Conservation (phyloP, 805 yeast genomes). For the Komagataella ulmi region DNA sequence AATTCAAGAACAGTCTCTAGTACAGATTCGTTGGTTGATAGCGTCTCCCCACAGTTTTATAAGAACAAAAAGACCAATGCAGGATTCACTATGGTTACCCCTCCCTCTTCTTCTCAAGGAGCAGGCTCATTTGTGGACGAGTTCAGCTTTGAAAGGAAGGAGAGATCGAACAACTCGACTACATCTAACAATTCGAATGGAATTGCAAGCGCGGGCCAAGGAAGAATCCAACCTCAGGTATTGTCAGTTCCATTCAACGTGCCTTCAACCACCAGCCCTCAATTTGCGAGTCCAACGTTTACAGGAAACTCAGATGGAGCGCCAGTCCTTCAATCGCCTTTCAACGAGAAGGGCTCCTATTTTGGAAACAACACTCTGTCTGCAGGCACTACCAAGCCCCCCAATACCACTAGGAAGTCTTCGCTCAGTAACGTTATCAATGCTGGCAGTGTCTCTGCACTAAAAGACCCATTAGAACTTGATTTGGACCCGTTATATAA, state of each 20-base stretch:
- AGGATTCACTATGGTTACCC: not conserved
- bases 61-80: not conserved
- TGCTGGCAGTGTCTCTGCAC: not conserved
- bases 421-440: not conserved
- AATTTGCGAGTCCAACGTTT: not conserved
- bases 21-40: constrained; percentile 19
- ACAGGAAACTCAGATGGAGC: not conserved
- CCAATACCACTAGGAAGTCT: not conserved
- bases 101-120: constrained; percentile 12
- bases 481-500: constrained; percentile 22
- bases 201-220: not conserved
- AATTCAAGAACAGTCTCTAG: constrained; percentile 14
- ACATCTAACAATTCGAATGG: not conserved
- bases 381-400: not conserved
- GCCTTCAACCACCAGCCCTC: not conserved
- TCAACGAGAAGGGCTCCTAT: constrained; percentile 8
- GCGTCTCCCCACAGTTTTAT: constrained; percentile 2
- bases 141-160: not conserved
- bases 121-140: not conserved
- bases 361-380: constrained; percentile 1
- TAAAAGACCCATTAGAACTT: constrained; percentile 5
- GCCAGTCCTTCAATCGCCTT: constrained; percentile 12
- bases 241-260: not conserved
- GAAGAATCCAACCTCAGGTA: not conserved
- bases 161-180: not conserved